Percentiles rank a stretch among this genome's conserved stretches.
Conservation (phyloP, 108 stramenopile genomes). For the Epipyxis sp. region DNA sequence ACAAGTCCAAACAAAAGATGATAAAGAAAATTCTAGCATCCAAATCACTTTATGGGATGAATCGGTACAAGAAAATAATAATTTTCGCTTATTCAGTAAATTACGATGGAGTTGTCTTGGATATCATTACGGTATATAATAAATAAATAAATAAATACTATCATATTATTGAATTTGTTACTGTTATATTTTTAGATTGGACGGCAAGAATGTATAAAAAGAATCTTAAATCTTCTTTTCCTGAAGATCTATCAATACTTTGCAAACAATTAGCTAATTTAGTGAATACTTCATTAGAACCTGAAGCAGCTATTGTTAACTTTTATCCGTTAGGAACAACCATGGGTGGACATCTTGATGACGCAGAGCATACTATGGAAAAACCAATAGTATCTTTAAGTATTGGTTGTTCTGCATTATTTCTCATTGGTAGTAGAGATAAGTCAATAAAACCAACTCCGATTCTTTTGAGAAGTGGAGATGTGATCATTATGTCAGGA, state of each 20-base stretch:
- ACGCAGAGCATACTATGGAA: conserved; percentile 33
- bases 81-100: not conserved
- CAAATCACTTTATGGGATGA: not conserved
- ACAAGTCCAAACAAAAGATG: not conserved
- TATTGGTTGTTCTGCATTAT: conserved; percentile 35
- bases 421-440: conserved; percentile 34
- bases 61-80: not conserved
- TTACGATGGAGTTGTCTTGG: conserved; percentile 17
- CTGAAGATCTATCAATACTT: conserved; percentile 1
- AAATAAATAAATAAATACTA: not conserved
- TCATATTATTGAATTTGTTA: not conserved
- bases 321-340: conserved; percentile 34
- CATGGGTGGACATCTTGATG: conserved; percentile 48
- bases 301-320: conserved; percentile 48
- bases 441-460: conserved; percentile 24
- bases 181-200: conserved; percentile 34
- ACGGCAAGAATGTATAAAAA: conserved; percentile 26
- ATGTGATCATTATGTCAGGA: conserved; percentile 37
- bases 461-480: conserved; percentile 35
- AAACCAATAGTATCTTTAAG: conserved; percentile 38
- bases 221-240: conserved; percentile 26
- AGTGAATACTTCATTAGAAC: conserved; percentile 7
- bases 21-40: not conserved
- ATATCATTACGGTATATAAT: conserved; percentile 11
- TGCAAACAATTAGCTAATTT: not conserved